Conservation (phyloP, 495 filamentous ascomycete genomes). For the Penicillium paradoxum region DNA sequence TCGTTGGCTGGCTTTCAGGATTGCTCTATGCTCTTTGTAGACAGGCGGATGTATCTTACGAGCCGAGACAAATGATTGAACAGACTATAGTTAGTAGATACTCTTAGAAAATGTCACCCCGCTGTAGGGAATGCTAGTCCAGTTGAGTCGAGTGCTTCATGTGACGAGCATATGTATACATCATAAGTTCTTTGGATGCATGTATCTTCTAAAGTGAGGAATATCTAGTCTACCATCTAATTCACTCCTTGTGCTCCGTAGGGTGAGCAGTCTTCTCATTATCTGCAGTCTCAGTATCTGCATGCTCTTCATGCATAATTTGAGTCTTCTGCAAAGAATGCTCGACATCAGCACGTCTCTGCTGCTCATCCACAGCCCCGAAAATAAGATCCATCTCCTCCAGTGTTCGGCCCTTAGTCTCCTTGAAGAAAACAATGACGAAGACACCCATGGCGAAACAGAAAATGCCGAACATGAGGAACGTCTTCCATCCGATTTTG, state of each 20-base stretch:
- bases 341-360: slow-evolving; percentile 38
- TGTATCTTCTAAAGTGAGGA: too few species aligned
- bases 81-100: too few species aligned
- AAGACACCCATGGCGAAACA: slow-evolving; percentile 31
- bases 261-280: not conserved
- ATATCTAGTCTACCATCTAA: not conserved
- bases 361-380: slow-evolving; percentile 33
- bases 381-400: slow-evolving; percentile 50
- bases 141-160: too few species aligned
- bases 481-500: slow-evolving; percentile 48
- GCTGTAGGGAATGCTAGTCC: too few species aligned
- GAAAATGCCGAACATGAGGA: slow-evolving; percentile 54
- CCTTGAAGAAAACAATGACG: slow-evolving; percentile 52
- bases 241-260: slow-evolving; percentile 1
- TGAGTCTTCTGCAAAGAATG: slow-evolving; percentile 34
- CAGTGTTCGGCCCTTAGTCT: slow-evolving; percentile 52
- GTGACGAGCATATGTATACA: too few species aligned
- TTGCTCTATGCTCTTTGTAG: too few species aligned
- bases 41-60: too few species aligned
- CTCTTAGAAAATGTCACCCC: too few species aligned
- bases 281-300: slow-evolving; percentile 4
- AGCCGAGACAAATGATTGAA: too few species aligned
- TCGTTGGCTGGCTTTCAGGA: too few species aligned
- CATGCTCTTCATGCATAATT: slow-evolving; percentile 24
- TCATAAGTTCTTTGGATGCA: too few species aligned